Base-by-base conservation (phyloP, 176 grass and related monocot species). In the Cenchrus americanus region DNA sequence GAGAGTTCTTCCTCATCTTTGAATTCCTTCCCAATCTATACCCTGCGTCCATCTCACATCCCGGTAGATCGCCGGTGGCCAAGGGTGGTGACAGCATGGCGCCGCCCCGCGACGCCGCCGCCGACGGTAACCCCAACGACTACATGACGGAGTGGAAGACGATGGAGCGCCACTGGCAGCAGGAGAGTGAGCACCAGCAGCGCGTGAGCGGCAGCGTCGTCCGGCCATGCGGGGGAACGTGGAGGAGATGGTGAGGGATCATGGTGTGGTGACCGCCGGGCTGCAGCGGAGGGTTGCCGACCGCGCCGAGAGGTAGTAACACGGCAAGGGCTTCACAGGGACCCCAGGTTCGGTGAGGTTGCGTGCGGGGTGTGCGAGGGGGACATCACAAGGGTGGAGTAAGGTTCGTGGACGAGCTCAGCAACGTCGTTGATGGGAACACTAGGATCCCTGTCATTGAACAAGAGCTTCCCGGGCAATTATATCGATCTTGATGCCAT, bases 361-460 rank as follows among this genome's bases (percentile, higher is more conserved):
- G 93, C 95, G 1, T 90, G 87, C 14, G 93, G 93, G 91, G 93
- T 98, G 13, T 87, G 90, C 0, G 93, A 98, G 57, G 96, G 93
- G 21, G 93, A 98, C 44, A 93, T 98, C 49, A 93, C 93, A 12
- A 86, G 90, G 48, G 88, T 98, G 58, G 88, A 90, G 61, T 85
- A 90, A 85, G 93, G 77, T 98, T 98, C 66, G 87, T 88, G 46
- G 96, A 98, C 87, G 92, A 95, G 77, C 90, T 98, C 0, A 91
- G 87, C 14, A 95, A 98, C 77, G 51, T 90, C 18, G 83, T 90
- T 0, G 91, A 98, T 50, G 96, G 96, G 50, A 98, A 95, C 55
- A 95, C 96, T 2, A 67, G 86, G 14, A 68, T 95, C 55, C 75
- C 88, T 64, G 77, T 98, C 63, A 88, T 98, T 23, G 85, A 86